Evolutionary conservation across 495 filamentous ascomycete species (phyloP), one percentile per base, ranked within the genome.

Genomic region (Apodospora peruviana): DNA sequence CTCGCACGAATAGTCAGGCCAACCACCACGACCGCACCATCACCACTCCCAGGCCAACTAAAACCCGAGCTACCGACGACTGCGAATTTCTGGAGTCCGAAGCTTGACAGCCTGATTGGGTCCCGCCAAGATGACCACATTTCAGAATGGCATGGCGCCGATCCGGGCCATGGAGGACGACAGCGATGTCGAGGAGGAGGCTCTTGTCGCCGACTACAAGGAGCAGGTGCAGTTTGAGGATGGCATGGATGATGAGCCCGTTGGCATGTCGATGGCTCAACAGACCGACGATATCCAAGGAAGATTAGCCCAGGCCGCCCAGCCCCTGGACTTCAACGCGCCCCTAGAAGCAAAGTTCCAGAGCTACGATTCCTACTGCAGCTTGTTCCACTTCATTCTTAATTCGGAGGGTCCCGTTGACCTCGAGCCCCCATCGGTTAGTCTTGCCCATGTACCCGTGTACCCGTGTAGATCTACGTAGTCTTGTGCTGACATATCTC

Each of bases 331-430:
- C 61, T 96, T 90, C 73, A 86, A 89, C 60, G 94, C 94, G 29
- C 87, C 88, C 16, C 77, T 98, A 47, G 91, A 95, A 68, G 87
- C 85, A 64, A 96, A 96, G 71, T 96, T 97, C 73, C 80, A 83
- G 61, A 98, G 93, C 75, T 98, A 98, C 77, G 94, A 98, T 72
- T 88, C 90, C 68, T 98, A 98, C 79, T 97, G 94, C 84, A 93
- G 83, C 69, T 77, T 98, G 47, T 98, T 98, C 74, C 94, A 97
- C 74, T 96, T 89, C 71, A 96, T 98, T 65, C 77, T 98, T 60
- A 98, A 98, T 78, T 96, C 91, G 48, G 94, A 97, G 52, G 93
- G 93, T 3, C 93, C 93, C 25, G 93, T 98, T 40, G 94, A 97
- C 61, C 73, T 97, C 57, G 94, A 98, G 67, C 84, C 91, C 51